These are phyloP conservation scores for Penicillium cinerascens DNA, from an alignment of 495 filamentous ascomycete genomes.

Conservation along the genomic window DNA sequence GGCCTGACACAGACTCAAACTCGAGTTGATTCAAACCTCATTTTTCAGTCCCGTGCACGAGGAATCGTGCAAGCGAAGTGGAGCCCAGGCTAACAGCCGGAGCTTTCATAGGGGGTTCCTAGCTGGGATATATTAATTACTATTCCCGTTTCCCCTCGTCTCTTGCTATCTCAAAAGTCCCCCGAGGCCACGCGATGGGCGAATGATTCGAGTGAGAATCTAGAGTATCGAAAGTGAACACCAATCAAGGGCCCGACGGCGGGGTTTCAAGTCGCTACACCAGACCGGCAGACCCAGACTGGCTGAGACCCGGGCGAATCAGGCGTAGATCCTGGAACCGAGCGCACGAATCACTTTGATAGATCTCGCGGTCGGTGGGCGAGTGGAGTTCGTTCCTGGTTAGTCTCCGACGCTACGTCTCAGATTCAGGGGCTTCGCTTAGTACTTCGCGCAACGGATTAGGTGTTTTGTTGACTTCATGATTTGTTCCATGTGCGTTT, in stretches of 20 bases:
- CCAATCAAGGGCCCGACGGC: not conserved
- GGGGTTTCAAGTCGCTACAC: slow-evolving; percentile 15
- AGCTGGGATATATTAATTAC: not conserved
- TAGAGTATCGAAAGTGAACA: not conserved
- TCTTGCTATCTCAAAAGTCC: not conserved
- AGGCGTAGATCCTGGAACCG: slow-evolving; percentile 3
- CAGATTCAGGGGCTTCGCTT: slow-evolving; percentile 10
- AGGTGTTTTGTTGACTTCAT: no score
- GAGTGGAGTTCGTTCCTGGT: slow-evolving; percentile 14
- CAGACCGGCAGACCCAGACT: not conserved
- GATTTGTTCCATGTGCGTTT: no score
- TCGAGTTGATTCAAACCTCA: not conserved
- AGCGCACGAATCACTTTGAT: slow-evolving; percentile 11
- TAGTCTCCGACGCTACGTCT: slow-evolving; percentile 27
- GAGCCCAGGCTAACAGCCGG: not conserved
- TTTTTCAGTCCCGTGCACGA: not conserved
- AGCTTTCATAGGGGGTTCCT: not conserved
- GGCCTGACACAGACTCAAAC: not conserved
- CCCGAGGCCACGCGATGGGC: not conserved
- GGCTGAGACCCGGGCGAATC: slow-evolving; percentile 8
- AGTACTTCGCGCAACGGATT: not conserved
- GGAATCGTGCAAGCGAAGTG: not conserved
- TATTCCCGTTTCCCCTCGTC: not conserved
- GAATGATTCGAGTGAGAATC: not conserved
- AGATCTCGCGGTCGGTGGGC: slow-evolving; percentile 7